phyloP scores from a whole-genome alignment of 179 eudicot species.

The Vitellaria paradoxa region DNA sequence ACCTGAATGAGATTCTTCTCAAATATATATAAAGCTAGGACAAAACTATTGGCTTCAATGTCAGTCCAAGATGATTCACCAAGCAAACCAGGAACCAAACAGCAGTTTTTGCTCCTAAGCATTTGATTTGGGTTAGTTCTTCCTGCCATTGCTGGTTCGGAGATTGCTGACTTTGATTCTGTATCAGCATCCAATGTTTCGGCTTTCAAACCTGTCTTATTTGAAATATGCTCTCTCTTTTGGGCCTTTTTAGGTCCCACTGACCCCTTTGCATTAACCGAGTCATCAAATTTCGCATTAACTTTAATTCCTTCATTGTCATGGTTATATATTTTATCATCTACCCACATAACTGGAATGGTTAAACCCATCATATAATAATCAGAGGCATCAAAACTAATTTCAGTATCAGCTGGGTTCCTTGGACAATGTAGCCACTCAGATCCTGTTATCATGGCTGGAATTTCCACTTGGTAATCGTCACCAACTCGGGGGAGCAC shows the following conservation, averaged over 20 bases:
- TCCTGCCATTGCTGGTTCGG: conserved; percentile 2
- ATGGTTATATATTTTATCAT: conserved; percentile 14
- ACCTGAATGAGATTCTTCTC: conserved; percentile 61
- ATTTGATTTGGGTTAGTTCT: neutral
- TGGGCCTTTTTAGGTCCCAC: neutral
- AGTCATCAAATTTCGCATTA: neutral
- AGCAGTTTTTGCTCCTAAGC: conserved; percentile 3
- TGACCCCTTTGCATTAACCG: neutral
- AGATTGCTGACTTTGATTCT: neutral
- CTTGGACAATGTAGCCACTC: conserved; percentile 28
- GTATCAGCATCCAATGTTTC: neutral
- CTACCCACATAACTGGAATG: conserved; percentile 48
- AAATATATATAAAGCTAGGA: conserved; percentile 63
- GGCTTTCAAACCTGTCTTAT: conserved; percentile 5
- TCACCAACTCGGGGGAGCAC: conserved; percentile 55
- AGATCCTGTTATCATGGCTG: conserved; percentile 29
- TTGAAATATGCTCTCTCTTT: neutral
- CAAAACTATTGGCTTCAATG: conserved; percentile 50
- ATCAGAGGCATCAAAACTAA: conserved; percentile 20
- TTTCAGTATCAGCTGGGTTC: conserved; percentile 32
- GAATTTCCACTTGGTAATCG: conserved; percentile 60
- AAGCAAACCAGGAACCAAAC: conserved; percentile 42
- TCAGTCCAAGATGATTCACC: conserved; percentile 49
- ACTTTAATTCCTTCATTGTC: conserved; percentile 22
- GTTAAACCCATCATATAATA: conserved; percentile 42